A percentile compares a stretch with the other conserved stretches of the same genome.
Conservation (phyloP, 495 filamentous ascomycete genomes). For the Glutinoglossum americanum region DNA sequence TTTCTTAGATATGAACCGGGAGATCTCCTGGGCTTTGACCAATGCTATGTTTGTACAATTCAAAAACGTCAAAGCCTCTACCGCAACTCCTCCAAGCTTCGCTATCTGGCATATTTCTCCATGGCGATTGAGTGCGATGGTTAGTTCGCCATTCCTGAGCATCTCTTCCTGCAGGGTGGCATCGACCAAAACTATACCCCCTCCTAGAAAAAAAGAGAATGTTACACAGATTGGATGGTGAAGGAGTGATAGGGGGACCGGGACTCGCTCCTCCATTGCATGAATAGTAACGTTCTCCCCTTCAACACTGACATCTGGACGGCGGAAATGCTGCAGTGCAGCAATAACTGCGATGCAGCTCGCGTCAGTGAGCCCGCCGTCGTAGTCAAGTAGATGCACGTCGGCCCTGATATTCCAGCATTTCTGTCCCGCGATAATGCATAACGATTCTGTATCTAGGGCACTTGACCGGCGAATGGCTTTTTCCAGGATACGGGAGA, state of each 20-base stretch:
- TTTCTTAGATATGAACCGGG: constrained; percentile 40
- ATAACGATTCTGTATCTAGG: constrained; percentile 85
- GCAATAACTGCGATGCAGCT: constrained; percentile 71
- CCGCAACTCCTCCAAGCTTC: constrained; percentile 62
- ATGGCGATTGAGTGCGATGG: constrained; percentile 67
- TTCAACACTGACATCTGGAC: constrained; percentile 66
- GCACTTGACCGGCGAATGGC: constrained; percentile 79
- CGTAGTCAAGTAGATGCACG: constrained; percentile 71
- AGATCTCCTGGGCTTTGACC: constrained; percentile 61
- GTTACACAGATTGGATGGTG: constrained; percentile 79
- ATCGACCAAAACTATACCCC: constrained; percentile 42
- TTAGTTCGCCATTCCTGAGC: constrained; percentile 58
- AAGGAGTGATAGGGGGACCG: constrained; percentile 69
- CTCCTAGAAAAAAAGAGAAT: constrained; percentile 58
- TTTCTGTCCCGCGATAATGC: constrained; percentile 72
- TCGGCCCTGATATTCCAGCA: constrained; percentile 80
- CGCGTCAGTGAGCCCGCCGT: constrained; percentile 72
- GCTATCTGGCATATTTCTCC: constrained; percentile 84
- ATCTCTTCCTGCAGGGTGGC: constrained; percentile 70
- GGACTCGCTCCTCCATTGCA: constrained; percentile 63
- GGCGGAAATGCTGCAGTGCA: constrained; percentile 70
- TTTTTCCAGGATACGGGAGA: constrained; percentile 77
- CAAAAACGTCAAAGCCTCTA: constrained; percentile 56
- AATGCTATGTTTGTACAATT: constrained; percentile 45
- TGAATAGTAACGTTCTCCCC: constrained; percentile 68